Base-by-base conservation (phyloP, 257 asterid genomes). In the Scutellaria galericulata region DNA sequence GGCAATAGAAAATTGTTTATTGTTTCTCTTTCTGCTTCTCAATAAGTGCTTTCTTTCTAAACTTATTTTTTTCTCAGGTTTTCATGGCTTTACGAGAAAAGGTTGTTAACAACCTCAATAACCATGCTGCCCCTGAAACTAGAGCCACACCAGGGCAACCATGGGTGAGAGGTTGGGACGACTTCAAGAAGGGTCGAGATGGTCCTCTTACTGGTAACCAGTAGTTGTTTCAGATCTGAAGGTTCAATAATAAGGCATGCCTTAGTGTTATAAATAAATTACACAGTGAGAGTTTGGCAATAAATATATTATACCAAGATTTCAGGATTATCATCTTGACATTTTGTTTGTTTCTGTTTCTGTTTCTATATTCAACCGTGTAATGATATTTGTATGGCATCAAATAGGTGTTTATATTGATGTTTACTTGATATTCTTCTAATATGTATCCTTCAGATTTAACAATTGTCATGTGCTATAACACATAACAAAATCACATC, bases 121-220 rank as follows among this genome's bases (percentile, higher is more conserved):
- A 55, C 64, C 82, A 90, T 75, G 71, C 96, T 24, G 77, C 97
- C 57, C 96, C 96, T 0, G 98, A 86, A 81, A 93, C 98, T 4
- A 84, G 97, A 55, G 92, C 97, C 13, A 68, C 74, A 18, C 82
- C 88, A 3, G 98, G 98, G 11, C 86, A 85, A 71, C 78, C 90
- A 11, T 93, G 98, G 98, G 96, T 91, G 71, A 89, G 96, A 73
- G 98, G 98, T 45, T 93, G 98, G 97, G 97, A 93, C 67, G 98
- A 91, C 78, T 83, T 82, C 91, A 93, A 82, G 82, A 91, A 79
- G 82, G 91, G 95, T 13, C 86, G 85, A 15, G 96, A 93, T 61
- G 66, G 82, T 68, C 97, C 96, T 42, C 31, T 84, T 39, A 68
- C 85, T 7, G 97, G 97, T 9, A 91, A 93, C 78, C 98, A 91